phyloP scores from a whole-genome alignment of 768 basidiomycete species.

The Pleurotus djamor region DNA sequence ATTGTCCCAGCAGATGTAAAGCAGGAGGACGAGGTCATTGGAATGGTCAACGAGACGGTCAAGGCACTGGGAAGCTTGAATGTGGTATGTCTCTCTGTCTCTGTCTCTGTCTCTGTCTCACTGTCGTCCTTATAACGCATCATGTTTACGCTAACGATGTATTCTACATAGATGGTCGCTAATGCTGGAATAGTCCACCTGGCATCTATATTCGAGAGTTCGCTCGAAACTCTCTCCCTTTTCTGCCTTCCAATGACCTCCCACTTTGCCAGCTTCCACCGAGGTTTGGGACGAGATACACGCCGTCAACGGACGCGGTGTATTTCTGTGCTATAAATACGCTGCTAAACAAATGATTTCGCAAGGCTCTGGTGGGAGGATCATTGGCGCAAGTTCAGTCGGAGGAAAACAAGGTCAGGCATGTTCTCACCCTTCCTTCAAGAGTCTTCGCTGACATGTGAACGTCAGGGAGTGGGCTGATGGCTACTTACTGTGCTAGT shows the following conservation, averaged over 20 bases:
- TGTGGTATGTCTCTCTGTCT: conserved; percentile 13
- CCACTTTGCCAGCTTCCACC: conserved; percentile 14
- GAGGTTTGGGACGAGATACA: conserved; percentile 29
- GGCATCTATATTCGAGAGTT: conserved; percentile 17
- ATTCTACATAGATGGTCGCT: conserved; percentile 27
- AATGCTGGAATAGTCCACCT: conserved; percentile 22
- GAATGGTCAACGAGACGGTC: conserved; percentile 29
- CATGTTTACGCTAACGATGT: background rate
- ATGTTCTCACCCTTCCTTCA: background rate
- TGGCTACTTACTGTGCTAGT: conserved; percentile 25
- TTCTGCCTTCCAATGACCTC: background rate
- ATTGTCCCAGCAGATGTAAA: conserved; percentile 28
- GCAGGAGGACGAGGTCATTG: conserved; percentile 30
- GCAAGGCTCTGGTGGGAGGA: conserved; percentile 40
- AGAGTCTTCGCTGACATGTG: background rate
- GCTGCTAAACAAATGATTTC: conserved; percentile 40
- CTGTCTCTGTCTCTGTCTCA: background rate
- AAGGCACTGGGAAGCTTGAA: conserved; percentile 27
- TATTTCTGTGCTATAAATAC: conserved; percentile 37
- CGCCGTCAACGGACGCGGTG: conserved; percentile 31
- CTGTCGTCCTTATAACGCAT: background rate
- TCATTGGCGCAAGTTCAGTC: conserved; percentile 40
- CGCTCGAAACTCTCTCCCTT: background rate
- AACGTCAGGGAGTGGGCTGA: background rate
- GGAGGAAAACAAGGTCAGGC: conserved; percentile 29